Percentiles rank a stretch among this genome's conserved stretches.
Evolutionary conservation across 495 filamentous ascomycete species (phyloP).

Genomic region (Ascodesmis nigricans): DNA sequence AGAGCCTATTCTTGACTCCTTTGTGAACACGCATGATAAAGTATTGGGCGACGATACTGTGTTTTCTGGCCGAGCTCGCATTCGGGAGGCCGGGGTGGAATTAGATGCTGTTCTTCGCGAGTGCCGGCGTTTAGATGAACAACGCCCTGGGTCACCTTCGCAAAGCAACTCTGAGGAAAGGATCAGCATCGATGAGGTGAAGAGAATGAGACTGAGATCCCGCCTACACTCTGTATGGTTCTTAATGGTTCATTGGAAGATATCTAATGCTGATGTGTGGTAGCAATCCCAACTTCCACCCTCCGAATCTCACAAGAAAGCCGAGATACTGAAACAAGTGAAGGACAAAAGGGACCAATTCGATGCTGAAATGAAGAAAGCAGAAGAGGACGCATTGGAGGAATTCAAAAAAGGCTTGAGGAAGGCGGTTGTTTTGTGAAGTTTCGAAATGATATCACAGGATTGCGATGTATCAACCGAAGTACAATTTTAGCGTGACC

Average conservation of each 20-base stretch:
- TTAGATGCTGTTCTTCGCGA: conserved; percentile 10
- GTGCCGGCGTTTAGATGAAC: conserved; percentile 3
- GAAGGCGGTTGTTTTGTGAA: conserved; percentile 14
- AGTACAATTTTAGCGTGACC: too few species aligned
- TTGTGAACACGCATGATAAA: conserved; percentile 12
- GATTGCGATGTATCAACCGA: too few species aligned
- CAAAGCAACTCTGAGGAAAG: neutral
- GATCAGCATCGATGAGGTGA: conserved; percentile 6
- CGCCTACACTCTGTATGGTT: conserved; percentile 12
- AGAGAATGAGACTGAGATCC: conserved; percentile 9
- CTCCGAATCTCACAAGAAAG: neutral
- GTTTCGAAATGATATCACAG: too few species aligned
- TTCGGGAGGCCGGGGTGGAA: conserved; percentile 15
- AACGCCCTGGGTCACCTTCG: neutral
- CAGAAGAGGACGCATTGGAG: conserved; percentile 15
- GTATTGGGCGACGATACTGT: conserved; percentile 11
- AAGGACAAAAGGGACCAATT: conserved; percentile 13
- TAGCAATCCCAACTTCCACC: conserved; percentile 2
- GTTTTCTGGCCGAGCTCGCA: conserved; percentile 8
- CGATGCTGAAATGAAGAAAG: conserved; percentile 13
- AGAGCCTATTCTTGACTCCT: conserved; percentile 13
- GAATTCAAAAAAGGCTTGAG: conserved; percentile 16
- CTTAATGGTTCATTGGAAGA: conserved; percentile 1
- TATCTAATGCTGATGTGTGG: neutral
- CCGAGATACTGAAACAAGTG: conserved; percentile 3